Conservation (phyloP, 495 filamentous ascomycete genomes). For the Darksidea phi region DNA sequence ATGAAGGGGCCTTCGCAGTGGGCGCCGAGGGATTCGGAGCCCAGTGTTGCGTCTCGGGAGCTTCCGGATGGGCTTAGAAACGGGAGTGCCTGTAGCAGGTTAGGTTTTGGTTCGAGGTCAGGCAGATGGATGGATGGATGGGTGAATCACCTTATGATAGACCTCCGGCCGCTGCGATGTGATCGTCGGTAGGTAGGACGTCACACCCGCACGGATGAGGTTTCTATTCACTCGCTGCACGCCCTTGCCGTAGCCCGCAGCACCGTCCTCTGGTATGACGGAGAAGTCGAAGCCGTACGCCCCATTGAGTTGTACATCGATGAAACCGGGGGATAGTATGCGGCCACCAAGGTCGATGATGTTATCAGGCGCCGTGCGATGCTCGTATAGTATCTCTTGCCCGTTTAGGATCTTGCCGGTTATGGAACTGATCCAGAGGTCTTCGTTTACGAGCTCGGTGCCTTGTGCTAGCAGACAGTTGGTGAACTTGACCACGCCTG, state of each 20-base stretch:
- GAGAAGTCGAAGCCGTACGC: constrained; percentile 87
- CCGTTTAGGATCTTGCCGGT: constrained; percentile 74
- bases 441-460: constrained; percentile 62
- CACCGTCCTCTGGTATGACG: constrained; percentile 60
- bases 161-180: constrained; percentile 66
- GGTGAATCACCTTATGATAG: constrained; percentile 56
- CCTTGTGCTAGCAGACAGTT: constrained; percentile 71
- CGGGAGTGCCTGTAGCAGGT: constrained; percentile 58
- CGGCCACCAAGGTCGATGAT: constrained; percentile 72
- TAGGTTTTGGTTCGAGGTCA: constrained; percentile 2
- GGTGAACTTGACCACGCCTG: constrained; percentile 75
- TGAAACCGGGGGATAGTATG: constrained; percentile 76
- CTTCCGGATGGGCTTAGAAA: constrained; percentile 67
- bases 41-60: constrained; percentile 54
- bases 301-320: constrained; percentile 85
- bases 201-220: constrained; percentile 74
- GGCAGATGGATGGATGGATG: background rate
- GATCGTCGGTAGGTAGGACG: constrained; percentile 77
- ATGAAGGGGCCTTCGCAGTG: constrained; percentile 87
- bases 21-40: constrained; percentile 77
- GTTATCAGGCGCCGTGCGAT: constrained; percentile 57
- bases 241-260: constrained; percentile 62
- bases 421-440: constrained; percentile 74
- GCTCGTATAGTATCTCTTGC: constrained; percentile 72
- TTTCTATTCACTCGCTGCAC: constrained; percentile 64